Percentiles rank a stretch among this genome's conserved stretches.
These are phyloP conservation scores for Fusarium pseudoanthophilum DNA, from an alignment of 2,329 filamentous ascomycete species.

Conservation along the genomic window DNA sequence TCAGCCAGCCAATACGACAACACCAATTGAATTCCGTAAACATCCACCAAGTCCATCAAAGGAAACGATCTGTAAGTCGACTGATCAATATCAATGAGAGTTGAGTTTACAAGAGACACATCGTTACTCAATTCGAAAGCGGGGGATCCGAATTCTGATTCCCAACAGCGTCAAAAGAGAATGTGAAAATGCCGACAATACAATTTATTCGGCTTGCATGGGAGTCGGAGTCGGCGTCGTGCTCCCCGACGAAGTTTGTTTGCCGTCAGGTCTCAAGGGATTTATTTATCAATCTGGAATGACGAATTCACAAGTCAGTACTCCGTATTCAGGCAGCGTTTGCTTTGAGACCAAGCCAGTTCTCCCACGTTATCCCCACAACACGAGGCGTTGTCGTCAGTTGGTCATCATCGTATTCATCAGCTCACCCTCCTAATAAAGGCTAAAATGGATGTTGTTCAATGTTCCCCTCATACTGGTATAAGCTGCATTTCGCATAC, in stretches of 20 bases:
- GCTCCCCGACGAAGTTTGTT: conserved; percentile 7
- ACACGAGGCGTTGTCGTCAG: conserved; percentile 23
- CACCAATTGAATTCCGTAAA: background rate
- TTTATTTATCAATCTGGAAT: background rate
- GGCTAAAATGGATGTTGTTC: background rate
- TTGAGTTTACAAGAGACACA: background rate
- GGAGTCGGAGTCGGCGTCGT: conserved; percentile 10
- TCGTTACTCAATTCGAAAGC: conserved; percentile 7
- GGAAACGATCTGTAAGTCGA: background rate
- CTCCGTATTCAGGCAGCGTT: background rate
- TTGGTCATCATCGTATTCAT: conserved; percentile 28
- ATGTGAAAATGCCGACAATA: background rate
- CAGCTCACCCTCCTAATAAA: conserved; percentile 7
- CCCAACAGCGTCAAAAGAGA: background rate
- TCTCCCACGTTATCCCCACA: conserved; percentile 16
- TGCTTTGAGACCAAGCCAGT: background rate
- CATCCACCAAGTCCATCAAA: background rate
- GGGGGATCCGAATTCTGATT: conserved; percentile 12
- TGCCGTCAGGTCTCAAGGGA: background rate
- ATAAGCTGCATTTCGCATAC: conserved; percentile 18
- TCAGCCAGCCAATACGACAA: background rate
- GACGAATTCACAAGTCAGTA: background rate
- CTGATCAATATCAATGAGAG: background rate
- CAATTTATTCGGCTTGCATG: background rate
- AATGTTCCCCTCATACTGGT: conserved; percentile 10